Base-by-base conservation (phyloP, 768 basidiomycete species). In the Boletus rubroflammeus region DNA sequence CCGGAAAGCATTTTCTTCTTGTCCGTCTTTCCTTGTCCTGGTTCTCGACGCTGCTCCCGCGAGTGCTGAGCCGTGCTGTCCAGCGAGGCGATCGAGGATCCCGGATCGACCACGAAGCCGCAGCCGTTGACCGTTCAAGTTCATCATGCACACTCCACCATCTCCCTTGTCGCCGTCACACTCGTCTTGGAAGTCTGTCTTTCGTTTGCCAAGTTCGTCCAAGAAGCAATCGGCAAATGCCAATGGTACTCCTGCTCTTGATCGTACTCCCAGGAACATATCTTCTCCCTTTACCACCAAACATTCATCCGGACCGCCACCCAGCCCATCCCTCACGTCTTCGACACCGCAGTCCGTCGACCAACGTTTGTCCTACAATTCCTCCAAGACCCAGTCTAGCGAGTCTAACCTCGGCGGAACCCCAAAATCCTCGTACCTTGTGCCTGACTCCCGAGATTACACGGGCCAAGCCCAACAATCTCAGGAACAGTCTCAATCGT, bases 341-440 rank as follows among this genome's bases (percentile, higher is more conserved):
- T 73, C 75, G 19, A 81, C 83, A n/a, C 73, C 77, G 45, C 67
- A 74, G 34, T 81, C 81, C 29, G 61, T 63, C 32, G 83, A 84
- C 72, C 80, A 81, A 51, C 81, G 88, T 50, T 86, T 81, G 31
- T 92, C 90, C 11, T 88, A 82, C 72, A 89, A 86, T 66, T 90
- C 88, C 14, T 90, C 87, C 43, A 82, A 84, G 59, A 85, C 86
- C 2, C 82, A 82, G 56, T 90, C 90, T 15, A 85, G 79, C 61
- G 89, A 89, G 63, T 89, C 87, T 2, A 82, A 80, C 68, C 72
- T 70, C 45, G 57, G 34, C 54, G 70, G 55, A 44, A 72, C 68
- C 5, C 59, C 57, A 56, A 69, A 69, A 48, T 57, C 72, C 0
- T 53, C 65, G 52, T 63, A 56, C 60, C 65, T 70, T 47, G 60